A percentile compares a stretch with the other conserved stretches of the same genome.
Conservation (phyloP, 2,329 filamentous ascomycete genomes). For the Aspergillus sp. region DNA sequence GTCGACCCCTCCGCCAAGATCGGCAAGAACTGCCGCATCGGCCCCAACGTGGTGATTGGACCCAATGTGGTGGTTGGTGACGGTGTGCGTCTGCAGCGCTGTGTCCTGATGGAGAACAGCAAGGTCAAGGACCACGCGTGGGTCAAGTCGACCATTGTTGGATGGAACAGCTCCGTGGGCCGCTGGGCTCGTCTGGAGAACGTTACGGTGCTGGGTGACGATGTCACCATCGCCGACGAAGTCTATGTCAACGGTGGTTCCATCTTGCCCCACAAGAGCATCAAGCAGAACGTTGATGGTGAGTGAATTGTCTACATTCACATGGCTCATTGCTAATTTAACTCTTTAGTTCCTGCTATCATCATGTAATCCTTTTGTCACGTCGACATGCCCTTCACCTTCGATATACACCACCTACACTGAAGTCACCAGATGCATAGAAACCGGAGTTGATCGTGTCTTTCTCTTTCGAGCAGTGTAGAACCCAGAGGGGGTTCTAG, state of each 20-base stretch:
- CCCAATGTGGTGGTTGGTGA: constrained; percentile 91
- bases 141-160: constrained; percentile 98
- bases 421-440: constrained; percentile 38
- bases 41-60: constrained; percentile 94
- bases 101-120: constrained; percentile 81
- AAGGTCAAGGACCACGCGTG: constrained; percentile 99
- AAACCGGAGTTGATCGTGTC: constrained; percentile 40
- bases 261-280: constrained; percentile 95
- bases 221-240: constrained; percentile 96
- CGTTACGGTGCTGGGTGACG: constrained; percentile 94
- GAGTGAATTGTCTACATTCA: constrained; percentile 32
- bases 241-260: constrained; percentile 98
- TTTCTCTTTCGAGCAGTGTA: constrained; percentile 25
- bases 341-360: constrained; percentile 46
- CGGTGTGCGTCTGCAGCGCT: constrained; percentile 90
- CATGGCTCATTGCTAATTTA: constrained; percentile 5
- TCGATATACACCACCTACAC: constrained; percentile 26
- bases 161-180: constrained; percentile 96
- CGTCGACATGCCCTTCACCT: constrained; percentile 31
- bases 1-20: constrained; percentile 94
- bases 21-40: constrained; percentile 97
- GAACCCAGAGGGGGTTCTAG: constrained; percentile 2
- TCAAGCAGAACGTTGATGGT: constrained; percentile 95
- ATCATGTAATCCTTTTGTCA: constrained; percentile 48
- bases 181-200: constrained; percentile 97